Evolutionary conservation across 2,329 filamentous ascomycete species (phyloP), one percentile per base, ranked within the genome.

Genomic region (Lasiodiplodia sp.): DNA sequence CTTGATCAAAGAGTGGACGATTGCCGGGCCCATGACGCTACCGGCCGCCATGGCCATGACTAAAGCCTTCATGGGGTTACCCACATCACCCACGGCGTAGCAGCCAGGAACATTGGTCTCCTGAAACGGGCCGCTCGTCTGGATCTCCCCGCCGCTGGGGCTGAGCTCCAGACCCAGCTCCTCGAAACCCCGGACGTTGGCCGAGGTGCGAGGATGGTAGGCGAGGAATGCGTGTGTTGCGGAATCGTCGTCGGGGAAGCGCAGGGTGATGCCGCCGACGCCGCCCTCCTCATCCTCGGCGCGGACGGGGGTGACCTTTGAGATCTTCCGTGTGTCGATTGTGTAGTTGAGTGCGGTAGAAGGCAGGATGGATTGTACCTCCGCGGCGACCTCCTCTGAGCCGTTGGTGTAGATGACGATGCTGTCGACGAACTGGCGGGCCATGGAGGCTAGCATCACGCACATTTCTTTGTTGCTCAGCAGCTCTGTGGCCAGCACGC

Each of bases 71-170:
- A 60, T 23, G 7, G 57, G 57, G 7, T 7, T 60, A 12, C 37
- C 18, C 11, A 40, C 37, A 23, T 60, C 57, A n/a, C 57, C 57
- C 5, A 25, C 14, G 1, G 57, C 57, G 16, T 21, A 60, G 57
- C 37, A 40, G 10, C 57, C 57, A 1, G 57, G 57, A 12, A 60
- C 57, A 21, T 25, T 60, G 10, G 57, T 60, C 37, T 60, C 57
- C 34, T 60, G 40, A 21, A 60, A 60, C 8, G 57, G 57, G 0
- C n/a, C 18, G 11, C n/a, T 60, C 7, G 23, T 25, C 57, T 44
- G 2, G 34, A 60, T n/a, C 37, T 60, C 57, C 2, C 12, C 14
- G 2, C 57, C 57, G 2, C 11, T 4, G 5, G 37, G 21, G 14
- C 31, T 60, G 37, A 60, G 23, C 37, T 60, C 34, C 37, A 60